A percentile compares a stretch with the other conserved stretches of the same genome.
phyloP scores from a whole-genome alignment of 768 basidiomycete genomes.

The Kwoniella sp. region DNA sequence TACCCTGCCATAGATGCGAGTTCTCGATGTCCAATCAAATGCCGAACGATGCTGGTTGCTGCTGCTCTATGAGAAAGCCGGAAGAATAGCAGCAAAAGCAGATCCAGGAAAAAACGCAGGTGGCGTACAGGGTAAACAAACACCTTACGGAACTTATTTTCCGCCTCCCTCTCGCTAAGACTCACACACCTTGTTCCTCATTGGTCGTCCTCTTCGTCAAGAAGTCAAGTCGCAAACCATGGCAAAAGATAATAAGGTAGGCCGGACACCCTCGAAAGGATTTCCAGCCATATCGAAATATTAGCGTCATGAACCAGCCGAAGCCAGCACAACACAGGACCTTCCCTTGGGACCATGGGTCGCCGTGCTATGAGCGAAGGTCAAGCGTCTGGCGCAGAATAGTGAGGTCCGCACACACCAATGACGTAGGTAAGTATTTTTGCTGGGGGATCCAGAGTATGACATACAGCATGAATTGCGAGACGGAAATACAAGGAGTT shows the following conservation, averaged over 20 bases:
- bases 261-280: conserved; percentile 52
- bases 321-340: conserved; percentile 51
- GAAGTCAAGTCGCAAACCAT: background rate
- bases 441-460: background rate
- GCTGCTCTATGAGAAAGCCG: no score
- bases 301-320: conserved; percentile 51
- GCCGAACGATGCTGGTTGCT: no score
- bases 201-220: background rate
- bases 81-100: no score
- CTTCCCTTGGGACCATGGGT: conserved; percentile 51
- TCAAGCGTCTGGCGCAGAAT: conserved; percentile 39
- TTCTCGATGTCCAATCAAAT: no score
- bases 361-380: conserved; percentile 53
- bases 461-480: conserved; percentile 1
- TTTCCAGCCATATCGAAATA: conserved; percentile 51
- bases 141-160: background rate
- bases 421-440: conserved; percentile 51
- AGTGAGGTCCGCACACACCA: conserved; percentile 38
- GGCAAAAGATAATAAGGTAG: conserved; percentile 31
- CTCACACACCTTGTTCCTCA: background rate
- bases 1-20: no score
- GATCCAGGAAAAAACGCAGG: no score
- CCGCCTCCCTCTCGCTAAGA: background rate
- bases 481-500: background rate
- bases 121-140: background rate